These are phyloP conservation scores for Phytopythium aichiense DNA, from an alignment of 352 stramenopile genomes.

Conservation along the genomic window DNA sequence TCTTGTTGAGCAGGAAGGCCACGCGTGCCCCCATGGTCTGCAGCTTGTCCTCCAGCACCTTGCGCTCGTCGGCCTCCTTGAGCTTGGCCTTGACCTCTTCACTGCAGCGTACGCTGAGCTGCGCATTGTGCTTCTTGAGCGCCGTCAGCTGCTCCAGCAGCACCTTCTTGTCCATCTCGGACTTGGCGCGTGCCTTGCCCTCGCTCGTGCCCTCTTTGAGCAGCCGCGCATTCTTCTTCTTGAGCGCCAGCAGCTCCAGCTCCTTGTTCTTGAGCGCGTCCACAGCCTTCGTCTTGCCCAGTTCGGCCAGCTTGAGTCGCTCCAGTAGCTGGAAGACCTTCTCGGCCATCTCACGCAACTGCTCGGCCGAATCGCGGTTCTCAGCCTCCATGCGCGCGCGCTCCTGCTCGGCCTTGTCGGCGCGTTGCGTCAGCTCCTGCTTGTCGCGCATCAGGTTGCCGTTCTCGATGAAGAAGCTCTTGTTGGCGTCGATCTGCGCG, in stretches of 20 bases:
- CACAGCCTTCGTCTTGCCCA: constrained; percentile 95
- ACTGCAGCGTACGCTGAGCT: constrained; percentile 89
- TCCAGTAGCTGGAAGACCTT: constrained; percentile 97
- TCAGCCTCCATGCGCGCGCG: constrained; percentile 94
- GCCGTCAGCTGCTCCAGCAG: constrained; percentile 92
- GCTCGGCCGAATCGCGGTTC: constrained; percentile 92
- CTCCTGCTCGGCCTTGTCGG: constrained; percentile 91
- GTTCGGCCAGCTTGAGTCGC: constrained; percentile 93
- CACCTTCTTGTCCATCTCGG: constrained; percentile 92
- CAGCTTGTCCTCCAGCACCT: constrained; percentile 93
- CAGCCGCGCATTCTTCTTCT: constrained; percentile 94
- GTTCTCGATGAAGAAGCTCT: constrained; percentile 88
- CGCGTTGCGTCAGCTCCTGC: constrained; percentile 71
- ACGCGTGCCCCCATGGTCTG: constrained; percentile 91
- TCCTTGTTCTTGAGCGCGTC: constrained; percentile 94
- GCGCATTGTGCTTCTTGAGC: constrained; percentile 94
- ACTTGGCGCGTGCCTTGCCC: constrained; percentile 91
- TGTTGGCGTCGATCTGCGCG: constrained; percentile 91
- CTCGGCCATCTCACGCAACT: constrained; percentile 96
- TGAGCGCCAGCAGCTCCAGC: constrained; percentile 90
- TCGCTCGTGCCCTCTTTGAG: constrained; percentile 93
- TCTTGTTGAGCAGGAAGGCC: constrained; percentile 95
- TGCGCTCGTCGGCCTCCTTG: constrained; percentile 88
- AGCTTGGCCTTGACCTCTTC: constrained; percentile 94
- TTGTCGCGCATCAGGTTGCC: constrained; percentile 74